Base-by-base conservation (phyloP, 257 asterid species). In the Ehretia macrophylla region DNA sequence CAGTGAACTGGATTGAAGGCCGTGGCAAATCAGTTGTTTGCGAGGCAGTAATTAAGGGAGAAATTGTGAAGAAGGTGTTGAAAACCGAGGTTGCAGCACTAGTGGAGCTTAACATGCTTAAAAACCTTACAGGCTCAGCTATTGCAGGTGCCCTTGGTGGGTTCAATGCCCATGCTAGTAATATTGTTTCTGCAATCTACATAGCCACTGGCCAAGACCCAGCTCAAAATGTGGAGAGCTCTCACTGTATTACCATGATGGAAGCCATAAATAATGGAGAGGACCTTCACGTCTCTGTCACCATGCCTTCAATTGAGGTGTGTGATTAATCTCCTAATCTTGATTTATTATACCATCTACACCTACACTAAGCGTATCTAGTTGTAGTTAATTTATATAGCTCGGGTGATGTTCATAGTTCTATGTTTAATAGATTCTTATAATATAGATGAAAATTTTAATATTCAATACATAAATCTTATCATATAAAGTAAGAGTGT, bases 271-370 rank as follows among this genome's bases (percentile, higher is more conserved):
- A 79, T 45, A 68, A 67, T 39, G 85, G 85, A 66, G 74, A 79
- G 16, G 85, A 79, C 73, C 85, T 79, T 51, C 85, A 79, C 59
- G 19, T 76, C 46, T 79, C 85, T 8, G 85, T 79, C 58, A 79
- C 76, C 68, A 76, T 79, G 85, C 85, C 85, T 67, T 76, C 82
- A 19, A 76, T 79, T 70, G 85, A 79, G 85, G 85, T 79, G 75
- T 40, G 8, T 35, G 51, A 12, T 23, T 18, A 50, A 56, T 1
- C 47, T 9, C 12, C 44, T 11, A 38, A 38, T 13, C 37, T 40
- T 40, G 16, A 0, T 38, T 16, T 3, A 14, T 13, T 11, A 14
- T 27, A 37, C 50, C 23, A 14, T 40, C 27, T n/a, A 13, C 49
- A 17, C 17, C n/a, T n/a, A n/a, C n/a, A n/a, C n/a, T n/a, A n/a